These are phyloP conservation scores for Pythium vanterpoolii DNA, from an alignment of 352 stramenopile species.

Conservation along the genomic window DNA sequence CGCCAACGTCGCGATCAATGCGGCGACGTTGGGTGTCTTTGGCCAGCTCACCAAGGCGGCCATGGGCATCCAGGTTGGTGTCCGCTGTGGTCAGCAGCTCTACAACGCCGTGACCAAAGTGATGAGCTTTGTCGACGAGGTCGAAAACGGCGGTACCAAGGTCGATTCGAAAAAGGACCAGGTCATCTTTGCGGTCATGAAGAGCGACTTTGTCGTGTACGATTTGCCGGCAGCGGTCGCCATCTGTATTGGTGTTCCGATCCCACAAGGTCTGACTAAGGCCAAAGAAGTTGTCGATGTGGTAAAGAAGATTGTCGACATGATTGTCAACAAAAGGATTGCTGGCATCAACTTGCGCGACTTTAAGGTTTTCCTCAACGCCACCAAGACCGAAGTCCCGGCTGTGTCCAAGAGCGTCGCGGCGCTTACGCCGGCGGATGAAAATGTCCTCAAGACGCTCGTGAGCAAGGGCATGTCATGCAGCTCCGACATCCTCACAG, in stretches of 20 bases:
- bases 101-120: slow-evolving; percentile 43
- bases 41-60: slow-evolving; percentile 35
- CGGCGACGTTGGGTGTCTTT: slow-evolving; percentile 50
- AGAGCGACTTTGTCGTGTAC: slow-evolving; percentile 41
- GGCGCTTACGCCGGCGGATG: neutral
- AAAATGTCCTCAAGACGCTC: slow-evolving; percentile 8
- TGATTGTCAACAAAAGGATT: slow-evolving; percentile 4
- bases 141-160: neutral
- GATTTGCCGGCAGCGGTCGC: slow-evolving; percentile 44
- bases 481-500: slow-evolving; percentile 26
- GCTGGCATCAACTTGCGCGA: slow-evolving; percentile 10
- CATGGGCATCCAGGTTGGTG: slow-evolving; percentile 34
- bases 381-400: slow-evolving; percentile 5
- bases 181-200: slow-evolving; percentile 35
- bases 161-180: slow-evolving; percentile 25
- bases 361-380: slow-evolving; percentile 15
- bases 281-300: slow-evolving; percentile 32
- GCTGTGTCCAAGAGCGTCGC: neutral
- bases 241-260: slow-evolving; percentile 32
- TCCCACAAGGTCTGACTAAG: slow-evolving; percentile 13
- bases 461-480: slow-evolving; percentile 14
- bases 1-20: slow-evolving; percentile 44
- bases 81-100: slow-evolving; percentile 47
- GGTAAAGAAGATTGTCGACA: slow-evolving; percentile 24
- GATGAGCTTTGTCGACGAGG: slow-evolving; percentile 10